Evolutionary conservation across 1,284 basidiomycete genomes (phyloP), one percentile per base, ranked within the genome.

Genomic region (Termitomyces sp.): DNA sequence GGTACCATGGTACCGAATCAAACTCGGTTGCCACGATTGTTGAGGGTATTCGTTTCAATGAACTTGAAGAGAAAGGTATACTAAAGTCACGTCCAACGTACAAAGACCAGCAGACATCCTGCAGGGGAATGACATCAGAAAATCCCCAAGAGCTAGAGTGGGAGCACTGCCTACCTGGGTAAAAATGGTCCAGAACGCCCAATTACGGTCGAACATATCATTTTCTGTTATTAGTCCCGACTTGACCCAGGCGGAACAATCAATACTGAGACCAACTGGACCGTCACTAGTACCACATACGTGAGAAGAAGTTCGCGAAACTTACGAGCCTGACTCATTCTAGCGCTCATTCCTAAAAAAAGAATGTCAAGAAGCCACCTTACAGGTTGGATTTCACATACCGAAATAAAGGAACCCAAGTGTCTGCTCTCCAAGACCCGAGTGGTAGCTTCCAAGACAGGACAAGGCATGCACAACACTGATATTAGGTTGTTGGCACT

Each of bases 361-460:
- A 4, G n/a, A 28, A 33, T 35, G 38, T 37, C 6, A 52, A 19
- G 18, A 41, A 40, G 33, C 2, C 21, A 40, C 5, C n/a, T 19
- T 13, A 28, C 35, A 45, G 21, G 19, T 21, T 50, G 24, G n/a
- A 3, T 11, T 44, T 31, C 10, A 64, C 72, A 28, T 49, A 76
- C 81, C 82, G 56, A 83, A 81, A 61, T 79, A 82, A 55, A 82
- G 64, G 59, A 80, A 83, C 0, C 79, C 81, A 3, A 83, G 62
- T 0, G 77, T 78, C 61, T 81, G 80, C 47, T 81, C 78, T 1
- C 79, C 80, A 28, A 72, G 68, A 0, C 77, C 73, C 3, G 77
- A 81, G 60, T 85, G 76, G 63, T 77, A 85, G 53, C 78, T 80
- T 3, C 78, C 78, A 7, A 85, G 59, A n/a, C 81, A 67, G 0